A percentile compares a stretch with the other conserved stretches of the same genome.
phyloP scores from a whole-genome alignment of 1,284 basidiomycete species.

The Cryptococcus sp. region DNA sequence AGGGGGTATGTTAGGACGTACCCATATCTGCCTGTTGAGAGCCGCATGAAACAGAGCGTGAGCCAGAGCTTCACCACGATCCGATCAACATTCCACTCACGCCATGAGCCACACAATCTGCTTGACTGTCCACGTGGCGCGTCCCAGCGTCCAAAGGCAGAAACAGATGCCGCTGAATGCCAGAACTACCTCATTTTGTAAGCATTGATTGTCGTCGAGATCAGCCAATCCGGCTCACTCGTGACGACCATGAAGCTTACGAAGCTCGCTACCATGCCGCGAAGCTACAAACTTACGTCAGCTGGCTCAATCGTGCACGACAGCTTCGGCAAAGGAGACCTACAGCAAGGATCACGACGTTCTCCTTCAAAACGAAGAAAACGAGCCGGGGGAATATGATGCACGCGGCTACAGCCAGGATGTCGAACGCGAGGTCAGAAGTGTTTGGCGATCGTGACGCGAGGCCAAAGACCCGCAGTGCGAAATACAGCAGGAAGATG shows the following conservation, averaged over 20 bases:
- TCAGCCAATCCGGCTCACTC: conserved; percentile 38
- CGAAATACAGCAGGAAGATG: conserved; percentile 70
- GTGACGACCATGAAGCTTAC: conserved; percentile 81
- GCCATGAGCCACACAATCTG: conserved; percentile 65
- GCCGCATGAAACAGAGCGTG: neutral
- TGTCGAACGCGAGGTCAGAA: conserved; percentile 75
- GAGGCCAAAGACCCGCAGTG: conserved; percentile 67
- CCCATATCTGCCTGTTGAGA: conserved; percentile 42
- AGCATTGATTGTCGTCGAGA: neutral
- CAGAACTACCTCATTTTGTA: conserved; percentile 27
- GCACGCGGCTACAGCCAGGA: conserved; percentile 80
- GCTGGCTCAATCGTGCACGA: neutral
- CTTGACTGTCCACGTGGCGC: conserved; percentile 65
- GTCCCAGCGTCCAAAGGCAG: conserved; percentile 76
- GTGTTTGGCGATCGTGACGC: conserved; percentile 58
- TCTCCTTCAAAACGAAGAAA: conserved; percentile 81
- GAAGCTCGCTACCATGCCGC: conserved; percentile 70
- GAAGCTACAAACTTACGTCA: conserved; percentile 57
- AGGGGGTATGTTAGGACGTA: conserved; percentile 39
- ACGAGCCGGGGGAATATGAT: conserved; percentile 83
- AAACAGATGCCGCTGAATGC: conserved; percentile 81
- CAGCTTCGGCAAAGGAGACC: conserved; percentile 22
- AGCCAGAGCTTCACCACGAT: neutral
- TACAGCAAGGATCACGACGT: conserved; percentile 74
- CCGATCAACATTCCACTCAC: conserved; percentile 53